These are phyloP conservation scores for Plasmopara muralis DNA, from an alignment of 352 stramenopile species.

Conservation along the genomic window DNA sequence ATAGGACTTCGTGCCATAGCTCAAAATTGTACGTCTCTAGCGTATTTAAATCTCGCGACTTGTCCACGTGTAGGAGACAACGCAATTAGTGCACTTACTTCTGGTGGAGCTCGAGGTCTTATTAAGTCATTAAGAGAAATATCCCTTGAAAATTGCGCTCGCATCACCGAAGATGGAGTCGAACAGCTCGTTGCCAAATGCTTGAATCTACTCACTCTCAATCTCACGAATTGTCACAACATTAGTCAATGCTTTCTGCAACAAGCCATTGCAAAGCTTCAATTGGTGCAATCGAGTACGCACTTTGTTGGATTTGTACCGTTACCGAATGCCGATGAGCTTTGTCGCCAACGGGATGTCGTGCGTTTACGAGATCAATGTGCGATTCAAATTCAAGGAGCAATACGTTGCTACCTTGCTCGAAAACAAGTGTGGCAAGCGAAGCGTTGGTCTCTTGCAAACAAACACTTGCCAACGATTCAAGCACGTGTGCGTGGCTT, in stretches of 20 bases:
- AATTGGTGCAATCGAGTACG: constrained; percentile 79
- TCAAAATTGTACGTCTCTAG: constrained; percentile 42
- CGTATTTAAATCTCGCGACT: constrained; percentile 65
- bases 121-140: constrained; percentile 28
- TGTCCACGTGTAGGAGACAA: constrained; percentile 76
- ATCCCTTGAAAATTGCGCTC: constrained; percentile 56
- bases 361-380: constrained; percentile 36
- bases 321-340: constrained; percentile 68
- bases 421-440: constrained; percentile 66
- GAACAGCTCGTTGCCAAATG: constrained; percentile 48
- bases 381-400: constrained; percentile 69
- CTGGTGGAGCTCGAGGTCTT: constrained; percentile 5
- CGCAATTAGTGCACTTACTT: constrained; percentile 39
- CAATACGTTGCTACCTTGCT: constrained; percentile 73
- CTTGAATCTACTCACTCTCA: constrained; percentile 75
- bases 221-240: constrained; percentile 70
- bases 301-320: constrained; percentile 83
- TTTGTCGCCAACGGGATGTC: constrained; percentile 57
- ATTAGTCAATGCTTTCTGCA: constrained; percentile 75
- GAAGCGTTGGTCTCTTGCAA: constrained; percentile 63
- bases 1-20: constrained; percentile 55
- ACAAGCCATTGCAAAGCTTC: constrained; percentile 55
- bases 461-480: constrained; percentile 56
- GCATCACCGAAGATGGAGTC: constrained; percentile 71
- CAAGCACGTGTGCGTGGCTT: constrained; percentile 81